phyloP scores from a whole-genome alignment of 108 stramenopile genomes.

The Cyclotella baltica region DNA sequence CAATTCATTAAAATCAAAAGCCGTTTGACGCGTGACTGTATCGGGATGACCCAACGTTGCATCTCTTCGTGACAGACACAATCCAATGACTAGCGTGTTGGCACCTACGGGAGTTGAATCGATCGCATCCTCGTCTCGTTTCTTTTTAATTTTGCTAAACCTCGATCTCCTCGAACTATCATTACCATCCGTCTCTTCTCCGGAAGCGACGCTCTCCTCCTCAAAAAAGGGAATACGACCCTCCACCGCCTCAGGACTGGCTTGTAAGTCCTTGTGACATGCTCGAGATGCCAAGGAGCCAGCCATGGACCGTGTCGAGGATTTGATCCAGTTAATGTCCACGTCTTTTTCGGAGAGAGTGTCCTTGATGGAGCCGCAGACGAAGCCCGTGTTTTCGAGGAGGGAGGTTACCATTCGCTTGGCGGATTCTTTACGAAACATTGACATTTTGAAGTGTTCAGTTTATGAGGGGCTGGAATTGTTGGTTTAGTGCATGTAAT shows the following conservation, averaged over 20 bases:
- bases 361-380: constrained; percentile 50
- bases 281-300: constrained; percentile 10
- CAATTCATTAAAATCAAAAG: constrained; percentile 91
- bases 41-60: constrained; percentile 75
- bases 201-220: constrained; percentile 9
- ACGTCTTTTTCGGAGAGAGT: constrained; percentile 40
- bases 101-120: neutral
- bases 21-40: constrained; percentile 89
- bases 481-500: neutral
- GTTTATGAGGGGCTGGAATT: no score
- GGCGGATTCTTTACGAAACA: constrained; percentile 26
- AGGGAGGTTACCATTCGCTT: constrained; percentile 35
- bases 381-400: constrained; percentile 44
- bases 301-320: constrained; percentile 21
- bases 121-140: neutral
- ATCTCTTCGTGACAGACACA: constrained; percentile 74
- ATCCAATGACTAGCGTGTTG: constrained; percentile 74
- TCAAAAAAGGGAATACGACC: constrained; percentile 15
- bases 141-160: constrained; percentile 22
- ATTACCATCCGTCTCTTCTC: constrained; percentile 11
- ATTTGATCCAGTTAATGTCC: constrained; percentile 47
- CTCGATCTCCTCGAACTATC: constrained; percentile 23
- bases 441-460: neutral
- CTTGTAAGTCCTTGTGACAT: neutral
- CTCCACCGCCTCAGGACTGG: constrained; percentile 1